Evolutionary conservation across 805 yeast genomes (phyloP), one percentile per base, ranked within the genome.

Genomic region (Metschnikowia chrysomelidarum): DNA sequence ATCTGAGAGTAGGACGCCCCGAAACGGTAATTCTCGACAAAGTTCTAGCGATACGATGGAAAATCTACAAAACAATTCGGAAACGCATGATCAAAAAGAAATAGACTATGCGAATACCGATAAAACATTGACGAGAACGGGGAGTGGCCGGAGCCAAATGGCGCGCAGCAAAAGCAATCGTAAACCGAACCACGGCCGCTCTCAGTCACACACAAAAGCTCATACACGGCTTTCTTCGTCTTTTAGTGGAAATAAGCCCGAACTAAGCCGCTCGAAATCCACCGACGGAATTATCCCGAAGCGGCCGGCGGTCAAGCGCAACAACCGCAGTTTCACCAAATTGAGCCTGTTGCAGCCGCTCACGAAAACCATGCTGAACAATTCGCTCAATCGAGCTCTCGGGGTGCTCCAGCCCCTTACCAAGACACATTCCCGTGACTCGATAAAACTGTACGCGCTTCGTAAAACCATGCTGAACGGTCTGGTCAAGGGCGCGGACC

Each of bases 201-300:
- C 46, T 0, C 51, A 46, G 19, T 43, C 50, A 1, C 46, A 43
- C 22, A 40, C 40, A 12, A 38, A 44, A 12, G 34, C 32, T 2
- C 38, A 38, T 29, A 30, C 36, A 17, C 40, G 46, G 7, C 41
- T 38, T 7, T 29, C 39, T 8, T 19, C 35, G 18, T 37, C 41
- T 4, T 41, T 40, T 4, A 28, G 24, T 12, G 30, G 27, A 14
- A 21, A 27, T 12, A 41, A 37, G 17, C 72, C 71, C 5, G 38
- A 50, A 18, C 49, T 67, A 30, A 57, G 54, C 43, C 45, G 71
- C 34, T 64, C 71, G 14, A 67, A 64, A 34, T 65, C 71, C 7
- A 57, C 70, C 2, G 73, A 67, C 36, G 71, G 66, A 1, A 52
- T 67, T 13, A 36, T 54, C 7, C 51, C 60, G 27, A 41, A 57